These are phyloP conservation scores for Penicillium sp. DNA, from an alignment of 2,329 filamentous ascomycete species.

Conservation along the genomic window DNA sequence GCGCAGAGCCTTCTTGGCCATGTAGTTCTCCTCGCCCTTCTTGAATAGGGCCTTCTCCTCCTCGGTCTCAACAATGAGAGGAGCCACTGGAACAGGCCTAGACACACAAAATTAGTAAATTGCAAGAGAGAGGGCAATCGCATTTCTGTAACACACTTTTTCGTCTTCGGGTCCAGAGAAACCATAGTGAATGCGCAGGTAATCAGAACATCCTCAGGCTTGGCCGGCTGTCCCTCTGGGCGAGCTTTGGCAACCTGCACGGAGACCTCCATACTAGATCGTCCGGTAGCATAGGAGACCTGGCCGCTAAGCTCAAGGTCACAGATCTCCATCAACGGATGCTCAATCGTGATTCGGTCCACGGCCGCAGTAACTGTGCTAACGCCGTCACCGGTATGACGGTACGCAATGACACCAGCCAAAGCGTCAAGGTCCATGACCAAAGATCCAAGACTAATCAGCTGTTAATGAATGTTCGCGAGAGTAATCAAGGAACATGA, in stretches of 20 bases:
- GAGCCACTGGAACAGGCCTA: slow-evolving; percentile 66
- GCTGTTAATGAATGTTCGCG: slow-evolving; percentile 29
- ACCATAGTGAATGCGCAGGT: slow-evolving; percentile 82
- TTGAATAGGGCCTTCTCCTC: slow-evolving; percentile 70
- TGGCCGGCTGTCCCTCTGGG: slow-evolving; percentile 60
- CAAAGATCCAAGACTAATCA: slow-evolving; percentile 67
- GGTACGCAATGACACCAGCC: slow-evolving; percentile 77
- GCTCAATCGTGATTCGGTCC: slow-evolving; percentile 70
- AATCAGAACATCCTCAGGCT: slow-evolving; percentile 68
- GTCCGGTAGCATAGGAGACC: slow-evolving; percentile 73
- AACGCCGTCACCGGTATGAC: slow-evolving; percentile 69
- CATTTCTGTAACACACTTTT: slow-evolving; percentile 54
- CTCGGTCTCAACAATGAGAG: slow-evolving; percentile 65
- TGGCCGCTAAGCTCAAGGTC: slow-evolving; percentile 75
- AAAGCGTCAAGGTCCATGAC: slow-evolving; percentile 83
- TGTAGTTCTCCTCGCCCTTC: slow-evolving; percentile 69
- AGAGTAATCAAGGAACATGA: neutral
- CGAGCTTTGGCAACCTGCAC: slow-evolving; percentile 74
- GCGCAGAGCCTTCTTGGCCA: slow-evolving; percentile 68
- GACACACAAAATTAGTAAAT: slow-evolving; percentile 14
- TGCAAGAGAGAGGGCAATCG: no score
- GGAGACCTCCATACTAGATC: slow-evolving; percentile 76
- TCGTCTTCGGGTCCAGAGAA: slow-evolving; percentile 71
- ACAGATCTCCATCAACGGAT: slow-evolving; percentile 76
- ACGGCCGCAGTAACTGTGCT: slow-evolving; percentile 69